Percentiles rank a stretch among this genome's conserved stretches.
Conservation (phyloP, 1,284 basidiomycete genomes). For the Ceratobasidium sp. region DNA sequence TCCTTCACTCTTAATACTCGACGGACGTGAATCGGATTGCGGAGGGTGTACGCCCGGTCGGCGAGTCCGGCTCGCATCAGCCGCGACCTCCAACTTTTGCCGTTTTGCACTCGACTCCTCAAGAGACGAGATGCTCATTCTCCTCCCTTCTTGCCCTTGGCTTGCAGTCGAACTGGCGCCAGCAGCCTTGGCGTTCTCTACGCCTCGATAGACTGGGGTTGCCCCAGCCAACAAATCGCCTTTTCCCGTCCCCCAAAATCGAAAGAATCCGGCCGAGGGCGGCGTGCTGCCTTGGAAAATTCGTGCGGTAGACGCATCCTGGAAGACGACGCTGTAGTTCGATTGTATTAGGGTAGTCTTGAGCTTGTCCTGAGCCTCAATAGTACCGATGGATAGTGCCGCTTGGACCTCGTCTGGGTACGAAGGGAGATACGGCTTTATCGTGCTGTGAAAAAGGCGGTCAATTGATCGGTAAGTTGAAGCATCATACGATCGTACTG, state of each 20-base stretch:
- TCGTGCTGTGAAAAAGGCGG: conserved; percentile 44
- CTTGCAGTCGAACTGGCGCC: not conserved
- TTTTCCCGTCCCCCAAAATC: not conserved
- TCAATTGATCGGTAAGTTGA: not conserved
- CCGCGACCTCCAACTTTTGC: conserved; percentile 18
- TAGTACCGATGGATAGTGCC: conserved; percentile 53
- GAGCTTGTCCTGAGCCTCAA: conserved; percentile 59
- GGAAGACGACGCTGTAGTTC: conserved; percentile 51
- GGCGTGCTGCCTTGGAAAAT: conserved; percentile 49
- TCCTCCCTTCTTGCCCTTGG: conserved; percentile 2
- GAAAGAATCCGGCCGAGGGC: conserved; percentile 15
- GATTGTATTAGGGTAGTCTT: conserved; percentile 51
- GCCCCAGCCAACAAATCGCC: conserved; percentile 47
- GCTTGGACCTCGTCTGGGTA: conserved; percentile 58
- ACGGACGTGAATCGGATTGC: conserved; percentile 1
- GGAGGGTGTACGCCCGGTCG: conserved; percentile 18
- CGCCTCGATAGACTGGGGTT: conserved; percentile 56
- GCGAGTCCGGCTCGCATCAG: conserved; percentile 35
- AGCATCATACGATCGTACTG: conserved; percentile 45
- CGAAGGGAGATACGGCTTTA: conserved; percentile 54
- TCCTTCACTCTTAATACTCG: conserved; percentile 28
- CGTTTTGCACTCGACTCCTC: conserved; percentile 15
- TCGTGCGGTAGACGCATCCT: conserved; percentile 55
- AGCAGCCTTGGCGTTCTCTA: conserved; percentile 50
- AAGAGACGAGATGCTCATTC: conserved; percentile 9